phyloP scores from a whole-genome alignment of 768 basidiomycete species.

The Gymnopilus dilepis region DNA sequence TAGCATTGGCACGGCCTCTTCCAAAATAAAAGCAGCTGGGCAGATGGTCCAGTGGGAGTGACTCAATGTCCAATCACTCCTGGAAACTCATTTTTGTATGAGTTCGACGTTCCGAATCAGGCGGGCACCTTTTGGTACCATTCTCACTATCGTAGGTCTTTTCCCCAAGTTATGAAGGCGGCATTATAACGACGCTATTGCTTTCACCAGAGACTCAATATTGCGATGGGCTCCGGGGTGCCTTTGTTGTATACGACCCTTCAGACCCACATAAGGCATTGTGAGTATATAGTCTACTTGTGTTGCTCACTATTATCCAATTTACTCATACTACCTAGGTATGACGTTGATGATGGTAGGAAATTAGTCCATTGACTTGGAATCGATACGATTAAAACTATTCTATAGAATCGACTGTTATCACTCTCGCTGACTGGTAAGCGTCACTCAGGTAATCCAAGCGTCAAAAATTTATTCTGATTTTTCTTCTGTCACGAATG shows the following conservation, averaged over 20 bases:
- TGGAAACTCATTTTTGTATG: slow-evolving; percentile 45
- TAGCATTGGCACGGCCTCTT: slow-evolving; percentile 55
- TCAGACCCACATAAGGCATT: slow-evolving; percentile 39
- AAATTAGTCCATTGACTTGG: neutral
- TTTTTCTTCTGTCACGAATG: neutral
- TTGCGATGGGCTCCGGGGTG: slow-evolving; percentile 59
- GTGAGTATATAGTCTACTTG: neutral
- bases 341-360: slow-evolving; percentile 32
- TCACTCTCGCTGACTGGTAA: slow-evolving; percentile 47
- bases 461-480: no score
- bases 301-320: no score
- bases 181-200: slow-evolving; percentile 1
- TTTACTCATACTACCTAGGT: slow-evolving; percentile 30
- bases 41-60: slow-evolving; percentile 46
- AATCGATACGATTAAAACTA: neutral
- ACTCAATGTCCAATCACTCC: slow-evolving; percentile 49
- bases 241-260: slow-evolving; percentile 50
- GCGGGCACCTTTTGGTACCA: slow-evolving; percentile 54
- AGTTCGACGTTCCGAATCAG: slow-evolving; percentile 39
- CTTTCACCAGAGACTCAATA: slow-evolving; percentile 48
- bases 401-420: slow-evolving; percentile 44
- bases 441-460: neutral
- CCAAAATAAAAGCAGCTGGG: slow-evolving; percentile 41
- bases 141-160: slow-evolving; percentile 37
- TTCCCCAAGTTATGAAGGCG: slow-evolving; percentile 24